Percentiles rank a stretch among this genome's conserved stretches.
These are phyloP conservation scores for Trametes cubensis DNA, from an alignment of 768 basidiomycete species.

Conservation along the genomic window DNA sequence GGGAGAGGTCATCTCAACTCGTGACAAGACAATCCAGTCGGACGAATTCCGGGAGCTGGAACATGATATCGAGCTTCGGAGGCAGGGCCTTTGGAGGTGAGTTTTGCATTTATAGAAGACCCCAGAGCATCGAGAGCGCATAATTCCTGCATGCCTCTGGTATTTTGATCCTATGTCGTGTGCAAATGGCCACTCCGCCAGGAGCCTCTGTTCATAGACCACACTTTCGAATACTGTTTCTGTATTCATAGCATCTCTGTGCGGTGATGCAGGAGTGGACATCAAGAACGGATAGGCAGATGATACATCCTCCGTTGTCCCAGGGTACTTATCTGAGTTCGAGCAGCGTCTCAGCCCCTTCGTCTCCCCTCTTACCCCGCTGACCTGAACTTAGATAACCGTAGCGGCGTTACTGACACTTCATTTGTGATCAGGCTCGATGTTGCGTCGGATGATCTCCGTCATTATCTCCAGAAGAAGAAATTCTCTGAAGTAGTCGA, in stretches of 20 bases:
- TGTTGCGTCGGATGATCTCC: constrained; percentile 70
- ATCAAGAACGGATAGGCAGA: no score
- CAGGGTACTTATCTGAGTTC: no score
- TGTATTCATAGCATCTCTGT: no score
- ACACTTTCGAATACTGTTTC: no score
- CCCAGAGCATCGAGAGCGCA: not conserved
- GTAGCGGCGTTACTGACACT: not conserved
- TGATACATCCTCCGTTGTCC: no score
- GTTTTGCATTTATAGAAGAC: constrained; percentile 30
- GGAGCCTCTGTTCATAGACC: no score
- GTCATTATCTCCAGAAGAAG: constrained; percentile 73
- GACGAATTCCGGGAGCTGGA: constrained; percentile 84
- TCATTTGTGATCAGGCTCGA: constrained; percentile 56
- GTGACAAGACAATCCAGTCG: constrained; percentile 77
- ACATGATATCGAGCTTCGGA: constrained; percentile 79
- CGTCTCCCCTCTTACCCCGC: not conserved
- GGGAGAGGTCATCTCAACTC: constrained; percentile 83
- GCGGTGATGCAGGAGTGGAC: no score
- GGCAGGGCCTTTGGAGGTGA: constrained; percentile 72
- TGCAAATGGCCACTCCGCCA: no score
- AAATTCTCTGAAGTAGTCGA: constrained; percentile 65
- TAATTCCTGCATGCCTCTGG: no score
- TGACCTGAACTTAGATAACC: not conserved
- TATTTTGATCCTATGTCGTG: no score
- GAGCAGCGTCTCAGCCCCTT: no score